These are phyloP conservation scores for Penicillium sp. DNA, from an alignment of 2,329 filamentous ascomycete species.

Conservation along the genomic window DNA sequence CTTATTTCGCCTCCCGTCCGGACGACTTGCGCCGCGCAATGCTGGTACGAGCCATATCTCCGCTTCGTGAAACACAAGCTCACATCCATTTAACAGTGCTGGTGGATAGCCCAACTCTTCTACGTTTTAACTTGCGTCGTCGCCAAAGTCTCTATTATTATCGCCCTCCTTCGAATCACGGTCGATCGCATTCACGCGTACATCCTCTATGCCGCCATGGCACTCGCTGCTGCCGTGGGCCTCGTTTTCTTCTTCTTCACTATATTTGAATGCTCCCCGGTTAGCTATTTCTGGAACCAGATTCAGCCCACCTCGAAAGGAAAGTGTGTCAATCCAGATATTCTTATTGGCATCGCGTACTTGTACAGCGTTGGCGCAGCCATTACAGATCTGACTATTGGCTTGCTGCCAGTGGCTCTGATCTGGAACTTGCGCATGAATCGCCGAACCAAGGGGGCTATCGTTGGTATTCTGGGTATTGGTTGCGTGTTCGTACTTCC, in stretches of 20 bases:
- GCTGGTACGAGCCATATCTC: slow-evolving; percentile 19
- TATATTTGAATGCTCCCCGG: slow-evolving; percentile 52
- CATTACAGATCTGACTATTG: slow-evolving; percentile 52
- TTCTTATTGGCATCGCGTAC: slow-evolving; percentile 54
- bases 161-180: slow-evolving; percentile 54
- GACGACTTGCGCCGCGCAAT: slow-evolving; percentile 24
- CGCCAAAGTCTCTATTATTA: slow-evolving; percentile 51
- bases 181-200: slow-evolving; percentile 45
- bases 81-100: slow-evolving; percentile 29
- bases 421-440: slow-evolving; percentile 58
- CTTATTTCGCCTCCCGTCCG: slow-evolving; percentile 20
- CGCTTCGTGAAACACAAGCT: background rate
- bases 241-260: slow-evolving; percentile 50
- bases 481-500: slow-evolving; percentile 47
- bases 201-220: slow-evolving; percentile 49
- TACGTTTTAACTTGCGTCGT: slow-evolving; percentile 50
- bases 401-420: slow-evolving; percentile 53
- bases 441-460: slow-evolving; percentile 49
- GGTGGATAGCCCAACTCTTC: slow-evolving; percentile 54
- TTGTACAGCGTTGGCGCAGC: slow-evolving; percentile 49
- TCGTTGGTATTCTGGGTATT: slow-evolving; percentile 54
- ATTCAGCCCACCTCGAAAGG: slow-evolving; percentile 25
- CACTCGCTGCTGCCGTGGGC: slow-evolving; percentile 44
- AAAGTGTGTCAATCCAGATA: slow-evolving; percentile 43
- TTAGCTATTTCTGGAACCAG: slow-evolving; percentile 51